Evolutionary conservation across 2,329 filamentous ascomycete species (phyloP).

Genomic region (Verticillium dahliae): DNA sequence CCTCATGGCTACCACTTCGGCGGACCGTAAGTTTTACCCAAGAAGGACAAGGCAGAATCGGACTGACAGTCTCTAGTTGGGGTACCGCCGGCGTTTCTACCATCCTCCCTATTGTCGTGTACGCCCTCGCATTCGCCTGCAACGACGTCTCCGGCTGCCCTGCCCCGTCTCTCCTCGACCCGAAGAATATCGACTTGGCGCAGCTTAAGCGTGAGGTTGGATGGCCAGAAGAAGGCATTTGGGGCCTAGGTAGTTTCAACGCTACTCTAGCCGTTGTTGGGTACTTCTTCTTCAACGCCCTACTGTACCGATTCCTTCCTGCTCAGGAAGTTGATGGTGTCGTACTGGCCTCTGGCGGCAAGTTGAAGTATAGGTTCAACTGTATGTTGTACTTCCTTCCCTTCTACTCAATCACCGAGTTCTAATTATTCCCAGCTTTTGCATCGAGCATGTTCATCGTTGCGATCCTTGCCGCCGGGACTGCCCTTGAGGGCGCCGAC

Average conservation of each 20-base stretch:
- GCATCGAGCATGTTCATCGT: conserved; percentile 69
- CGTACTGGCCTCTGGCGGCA: conserved; percentile 62
- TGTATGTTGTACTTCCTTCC: conserved; percentile 33
- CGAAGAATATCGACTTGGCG: conserved; percentile 62
- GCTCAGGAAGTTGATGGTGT: conserved; percentile 66
- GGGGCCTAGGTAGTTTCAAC: conserved; percentile 62
- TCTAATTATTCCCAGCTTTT: conserved; percentile 49
- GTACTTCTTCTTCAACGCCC: conserved; percentile 71
- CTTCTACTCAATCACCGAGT: not conserved
- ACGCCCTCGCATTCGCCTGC: conserved; percentile 76
- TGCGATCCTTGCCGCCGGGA: conserved; percentile 66
- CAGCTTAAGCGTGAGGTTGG: conserved; percentile 73
- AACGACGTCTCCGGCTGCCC: conserved; percentile 92
- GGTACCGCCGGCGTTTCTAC: conserved; percentile 75
- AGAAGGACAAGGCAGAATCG: too few species aligned
- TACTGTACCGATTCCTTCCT: conserved; percentile 72
- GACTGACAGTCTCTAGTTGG: conserved; percentile 30
- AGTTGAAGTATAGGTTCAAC: conserved; percentile 77
- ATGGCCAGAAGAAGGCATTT: conserved; percentile 68
- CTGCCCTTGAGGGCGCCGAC: conserved; percentile 67
- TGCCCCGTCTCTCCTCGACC: conserved; percentile 70
- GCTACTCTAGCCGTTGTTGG: conserved; percentile 64
- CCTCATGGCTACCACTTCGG: conserved; percentile 44
- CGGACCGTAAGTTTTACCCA: conserved; percentile 34
- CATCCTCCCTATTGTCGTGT: conserved; percentile 71